Evolutionary conservation across 805 yeast species (phyloP), one percentile per base, ranked within the genome.

Genomic region (Cyberlindnera veronae): DNA sequence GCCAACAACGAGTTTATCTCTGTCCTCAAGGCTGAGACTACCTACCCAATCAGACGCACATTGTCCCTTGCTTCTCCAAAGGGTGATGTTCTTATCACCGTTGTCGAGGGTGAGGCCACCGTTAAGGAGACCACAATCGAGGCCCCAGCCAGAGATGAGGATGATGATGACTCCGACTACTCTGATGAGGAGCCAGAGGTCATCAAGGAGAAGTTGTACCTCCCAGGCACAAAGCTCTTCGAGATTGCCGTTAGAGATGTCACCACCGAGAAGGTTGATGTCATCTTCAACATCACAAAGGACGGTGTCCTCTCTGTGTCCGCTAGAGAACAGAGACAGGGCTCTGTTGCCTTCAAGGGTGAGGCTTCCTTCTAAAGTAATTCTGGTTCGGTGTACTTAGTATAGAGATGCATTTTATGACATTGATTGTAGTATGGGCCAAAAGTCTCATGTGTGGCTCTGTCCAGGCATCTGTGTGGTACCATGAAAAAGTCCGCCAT

Each of bases 161-260:
- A 74, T 45, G 73, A 74, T 49, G 74, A 68, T 17, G 77, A 72
- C 30, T 76, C 69, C 26, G 74, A 68, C 23, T 81, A 70, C 49
- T 62, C 65, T 19, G 96, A 88, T 55, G 95, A 86, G 51, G 97
- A 90, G 70, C 96, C 96, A 51, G 96, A 90, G 66, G 73, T 87
- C 60, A 68, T 78, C 49, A 82, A 79, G 66, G 85, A 79, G 68
- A 83, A 83, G 50, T 80, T 79, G 33, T 80, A 79, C 71, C 76
- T 76, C 58, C 77, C 89, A 48, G 87, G 88, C 49, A 73, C 77
- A 38, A 74, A 78, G 55, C 73, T 93, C 55, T 95, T 89, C 49
- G 86, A 85, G 60, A 69, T 89, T 52, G 83, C 82, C 37, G 70
- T 90, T 46, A 77, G 81, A 62, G 87, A 79, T 53, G 81, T 79